Evolutionary conservation across 2,329 filamentous ascomycete genomes (phyloP), one percentile per base, ranked within the genome.

Genomic region (Xylaria sp.): DNA sequence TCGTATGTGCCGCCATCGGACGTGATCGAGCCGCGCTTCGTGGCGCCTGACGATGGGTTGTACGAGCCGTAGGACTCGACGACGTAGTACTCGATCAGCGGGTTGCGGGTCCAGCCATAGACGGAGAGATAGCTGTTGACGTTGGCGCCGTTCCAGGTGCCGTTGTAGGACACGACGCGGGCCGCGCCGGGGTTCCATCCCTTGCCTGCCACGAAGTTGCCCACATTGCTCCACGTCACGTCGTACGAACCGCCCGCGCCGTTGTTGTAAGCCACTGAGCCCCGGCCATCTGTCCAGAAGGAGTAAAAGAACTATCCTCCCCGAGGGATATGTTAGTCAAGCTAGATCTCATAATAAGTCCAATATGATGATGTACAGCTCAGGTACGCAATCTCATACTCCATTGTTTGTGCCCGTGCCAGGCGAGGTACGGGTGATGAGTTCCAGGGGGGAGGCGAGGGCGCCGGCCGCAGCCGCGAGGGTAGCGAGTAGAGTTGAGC

Each of bases 261-360:
- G 79, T 89, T 89, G 77, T 84, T 88, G 82, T 89, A 90, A 59
- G 80, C 84, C 18, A 86, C 85, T 55, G 79, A 76, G 28, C 81
- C 83, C n/a, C 78, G 81, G n/a, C 85, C 85, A 70, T 90, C 88
- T 52, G 78, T 88, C 86, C 87, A 90, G 82, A 84, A 89, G 15
- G 85, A 88, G 80, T 87, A 90, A 82, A 86, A 90, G 81, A 84
- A 90, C 71, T 70, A 58, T 25, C 10, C 36, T 15, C 52, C 52
- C 18, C 13, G 8, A 52, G 12, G 3, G 13, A 33, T 3, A 23
- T 0, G 46, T 69, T 49, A 69, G 67, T 18, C 2, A 54, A n/a
- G 13, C 28, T 15, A 12, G 18, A 15, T 46, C 36, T 33, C 23
- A 20, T 18, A 31, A 31, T 54, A 12, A 9, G 8, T 12, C 20